phyloP scores from a whole-genome alignment of 768 basidiomycete species.

The Lyophyllum shimeji region DNA sequence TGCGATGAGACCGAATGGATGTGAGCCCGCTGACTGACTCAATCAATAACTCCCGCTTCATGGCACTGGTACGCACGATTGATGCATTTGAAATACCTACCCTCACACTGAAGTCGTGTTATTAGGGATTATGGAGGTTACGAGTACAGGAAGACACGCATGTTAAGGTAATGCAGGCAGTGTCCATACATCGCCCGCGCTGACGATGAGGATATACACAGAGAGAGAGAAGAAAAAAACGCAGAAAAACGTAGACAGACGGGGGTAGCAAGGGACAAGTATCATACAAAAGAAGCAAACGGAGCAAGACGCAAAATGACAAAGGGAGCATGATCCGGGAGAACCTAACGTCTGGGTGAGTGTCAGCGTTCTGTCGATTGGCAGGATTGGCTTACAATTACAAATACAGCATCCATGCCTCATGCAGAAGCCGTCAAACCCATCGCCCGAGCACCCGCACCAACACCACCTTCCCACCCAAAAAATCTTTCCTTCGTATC shows the following conservation, averaged over 20 bases:
- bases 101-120: background rate
- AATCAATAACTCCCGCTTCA: too few species aligned
- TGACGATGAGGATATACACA: background rate
- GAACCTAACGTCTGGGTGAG: constrained; percentile 4
- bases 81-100: background rate
- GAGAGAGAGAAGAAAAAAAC: background rate
- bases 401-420: background rate
- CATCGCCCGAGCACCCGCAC: constrained; percentile 82
- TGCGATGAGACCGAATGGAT: too few species aligned
- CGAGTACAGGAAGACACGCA: background rate
- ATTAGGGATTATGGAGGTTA: constrained; percentile 6
- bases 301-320: background rate
- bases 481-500: constrained; percentile 59
- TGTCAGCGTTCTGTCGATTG: background rate
- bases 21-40: too few species aligned
- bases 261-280: background rate
- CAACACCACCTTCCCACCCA: constrained; percentile 76
- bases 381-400: constrained; percentile 6
- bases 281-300: background rate
- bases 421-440: constrained; percentile 42
- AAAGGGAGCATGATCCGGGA: background rate
- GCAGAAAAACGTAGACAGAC: background rate
- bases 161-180: constrained; percentile 5
- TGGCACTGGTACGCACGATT: background rate
- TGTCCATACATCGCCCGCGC: background rate